Base-by-base conservation (phyloP, 2,329 filamentous ascomycete genomes). In the Ramularia endophylla region DNA sequence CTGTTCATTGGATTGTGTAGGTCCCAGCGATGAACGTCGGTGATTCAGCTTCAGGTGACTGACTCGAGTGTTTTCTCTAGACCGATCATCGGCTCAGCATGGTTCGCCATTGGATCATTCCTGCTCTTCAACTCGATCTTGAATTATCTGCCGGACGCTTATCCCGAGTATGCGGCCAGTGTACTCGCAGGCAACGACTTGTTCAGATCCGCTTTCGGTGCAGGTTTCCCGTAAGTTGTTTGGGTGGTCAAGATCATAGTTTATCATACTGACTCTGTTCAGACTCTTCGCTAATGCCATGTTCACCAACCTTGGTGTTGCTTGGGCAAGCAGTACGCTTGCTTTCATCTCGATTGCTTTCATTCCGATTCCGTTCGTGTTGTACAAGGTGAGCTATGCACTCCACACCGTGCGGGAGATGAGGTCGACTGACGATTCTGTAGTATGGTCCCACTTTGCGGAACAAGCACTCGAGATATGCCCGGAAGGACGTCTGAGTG, bases 121-220 rank as follows among this genome's bases (percentile, higher is more conserved):
- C 51, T 71, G n/a, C 61, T 74, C 6, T 72, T 73, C 57, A 69
- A 72, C 36, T 60, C 60, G 1, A 65, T 72, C 0, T 56, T 74
- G 18, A 71, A 64, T 40, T 71, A 71, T 45, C 56, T 69, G 2
- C 55, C 58, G 16, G 64, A 68, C 32, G 61, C 65, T 0, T 71
- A 69, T 38, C 65, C 66, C 3, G 58, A 68, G 17, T 60, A 66
- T 20, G 65, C 64, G 0, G 67, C 67, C 7, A 62, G 55, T 29
- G 66, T 70, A 8, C 53, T 69, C n/a, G 68, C 67, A 0, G 67
- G 66, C 2, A 70, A 69, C 43, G 65, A 68, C 43, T 50, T 71
- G n/a, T 60, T 70, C 53, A 49, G 68, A 16, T 60, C 55, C 13
- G 35, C 55, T 0, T 68, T 70, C 43, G 66, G 66, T 38, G 64